Evolutionary conservation across 257 asterid genomes (phyloP).

Genomic region (Capsicum baccatum): DNA sequence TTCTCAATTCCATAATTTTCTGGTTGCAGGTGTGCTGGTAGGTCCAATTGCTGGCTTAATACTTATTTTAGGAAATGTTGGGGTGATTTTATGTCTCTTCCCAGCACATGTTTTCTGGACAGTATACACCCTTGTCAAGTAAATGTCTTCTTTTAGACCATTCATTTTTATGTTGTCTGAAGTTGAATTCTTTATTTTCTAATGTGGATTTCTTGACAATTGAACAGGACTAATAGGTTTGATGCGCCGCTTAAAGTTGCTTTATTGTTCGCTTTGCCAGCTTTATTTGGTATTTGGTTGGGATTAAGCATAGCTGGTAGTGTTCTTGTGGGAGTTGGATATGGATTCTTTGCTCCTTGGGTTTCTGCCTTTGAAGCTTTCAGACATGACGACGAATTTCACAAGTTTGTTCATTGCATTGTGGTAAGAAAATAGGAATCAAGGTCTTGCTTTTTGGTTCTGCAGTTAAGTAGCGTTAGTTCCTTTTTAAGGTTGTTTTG

Average conservation of each 20-base stretch:
- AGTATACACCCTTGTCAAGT: slow-evolving; percentile 80
- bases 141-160: slow-evolving; percentile 24
- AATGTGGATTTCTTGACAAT: background rate
- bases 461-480: background rate
- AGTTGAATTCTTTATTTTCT: background rate
- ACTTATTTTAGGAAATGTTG: slow-evolving; percentile 71
- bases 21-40: slow-evolving; percentile 67
- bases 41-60: slow-evolving; percentile 86
- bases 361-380: slow-evolving; percentile 92
- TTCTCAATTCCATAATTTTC: slow-evolving; percentile 16
- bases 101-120: slow-evolving; percentile 97
- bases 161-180: background rate
- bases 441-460: background rate
- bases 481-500: background rate
- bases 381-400: slow-evolving; percentile 55
- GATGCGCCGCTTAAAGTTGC: slow-evolving; percentile 83
- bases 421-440: slow-evolving; percentile 56
- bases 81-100: slow-evolving; percentile 81
- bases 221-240: slow-evolving; percentile 67
- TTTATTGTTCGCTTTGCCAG: slow-evolving; percentile 79
- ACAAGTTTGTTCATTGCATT: slow-evolving; percentile 66
- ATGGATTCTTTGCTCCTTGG: slow-evolving; percentile 96
- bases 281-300: slow-evolving; percentile 78
- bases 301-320: slow-evolving; percentile 82
- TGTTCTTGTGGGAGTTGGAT: slow-evolving; percentile 83